These are phyloP conservation scores for Alternaria brassicicola DNA, from an alignment of 2,329 filamentous ascomycete genomes.

Conservation along the genomic window DNA sequence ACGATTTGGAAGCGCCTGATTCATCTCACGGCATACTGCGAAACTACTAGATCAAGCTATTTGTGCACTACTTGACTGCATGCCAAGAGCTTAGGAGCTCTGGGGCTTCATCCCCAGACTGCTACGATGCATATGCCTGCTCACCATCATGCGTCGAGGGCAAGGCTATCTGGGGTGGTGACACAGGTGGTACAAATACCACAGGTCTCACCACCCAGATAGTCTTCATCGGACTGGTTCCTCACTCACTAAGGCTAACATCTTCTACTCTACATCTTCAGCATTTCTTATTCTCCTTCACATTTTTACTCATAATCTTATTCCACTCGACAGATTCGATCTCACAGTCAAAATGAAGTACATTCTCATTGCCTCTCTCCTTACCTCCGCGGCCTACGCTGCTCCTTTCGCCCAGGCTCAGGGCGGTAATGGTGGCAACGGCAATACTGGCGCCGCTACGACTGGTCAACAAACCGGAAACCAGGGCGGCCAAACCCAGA, in stretches of 20 bases:
- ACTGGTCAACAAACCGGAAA: conserved; percentile 12
- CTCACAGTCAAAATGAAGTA: conserved; percentile 43
- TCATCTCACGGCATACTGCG: conserved; percentile 22
- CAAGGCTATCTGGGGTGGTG: not conserved
- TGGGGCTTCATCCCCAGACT: conserved; percentile 17
- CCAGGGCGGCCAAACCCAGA: conserved; percentile 13
- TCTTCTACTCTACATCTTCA: conserved; percentile 23
- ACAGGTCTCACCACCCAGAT: conserved; percentile 11
- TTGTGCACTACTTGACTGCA: conserved; percentile 12
- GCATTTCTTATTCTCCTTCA: conserved; percentile 19
- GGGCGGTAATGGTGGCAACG: conserved; percentile 8
- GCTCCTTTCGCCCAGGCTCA: conserved; percentile 36
- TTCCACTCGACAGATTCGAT: conserved; percentile 25
- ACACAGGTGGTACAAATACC: conserved; percentile 32
- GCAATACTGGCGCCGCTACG: conserved; percentile 7
- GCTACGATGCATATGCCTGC: conserved; percentile 8
- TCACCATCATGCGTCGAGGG: conserved; percentile 13
- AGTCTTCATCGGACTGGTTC: conserved; percentile 37
- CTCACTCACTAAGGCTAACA: conserved; percentile 37
- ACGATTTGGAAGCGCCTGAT: conserved; percentile 13
- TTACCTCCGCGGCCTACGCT: conserved; percentile 40
- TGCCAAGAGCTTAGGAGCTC: not conserved
- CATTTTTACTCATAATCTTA: conserved; percentile 15
- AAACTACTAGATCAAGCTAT: conserved; percentile 23
- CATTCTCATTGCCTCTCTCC: conserved; percentile 43